phyloP scores from a whole-genome alignment of 2,329 filamentous ascomycete species.

The Aspergillus oerlinghausenensis region DNA sequence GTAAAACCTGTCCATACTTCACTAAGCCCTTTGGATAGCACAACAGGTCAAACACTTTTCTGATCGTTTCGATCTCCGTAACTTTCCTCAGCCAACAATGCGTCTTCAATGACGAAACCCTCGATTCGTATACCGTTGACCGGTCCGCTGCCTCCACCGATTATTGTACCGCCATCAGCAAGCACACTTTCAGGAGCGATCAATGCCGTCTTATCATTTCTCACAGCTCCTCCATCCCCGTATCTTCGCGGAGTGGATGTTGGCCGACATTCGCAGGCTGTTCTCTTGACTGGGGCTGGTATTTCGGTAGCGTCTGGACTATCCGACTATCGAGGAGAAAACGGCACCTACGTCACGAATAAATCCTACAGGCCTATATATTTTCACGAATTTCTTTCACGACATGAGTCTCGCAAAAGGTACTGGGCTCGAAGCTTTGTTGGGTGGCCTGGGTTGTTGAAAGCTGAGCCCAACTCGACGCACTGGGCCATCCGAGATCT shows the following conservation, averaged over 20 bases:
- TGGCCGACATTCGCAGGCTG: conserved; percentile 51
- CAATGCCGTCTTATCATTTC: conserved; percentile 70
- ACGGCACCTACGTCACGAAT: conserved; percentile 91
- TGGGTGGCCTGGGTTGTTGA: conserved; percentile 79
- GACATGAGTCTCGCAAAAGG: conserved; percentile 78
- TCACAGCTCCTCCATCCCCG: conserved; percentile 56
- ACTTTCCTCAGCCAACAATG: conserved; percentile 22
- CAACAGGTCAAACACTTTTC: not conserved
- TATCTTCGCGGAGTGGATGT: conserved; percentile 43
- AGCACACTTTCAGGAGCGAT: conserved; percentile 67
- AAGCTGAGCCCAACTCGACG: conserved; percentile 71
- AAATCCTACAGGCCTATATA: conserved; percentile 88
- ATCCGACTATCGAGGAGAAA: conserved; percentile 83
- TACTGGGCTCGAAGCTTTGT: conserved; percentile 97
- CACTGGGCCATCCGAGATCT: conserved; percentile 75
- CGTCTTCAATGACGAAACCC: conserved; percentile 58
- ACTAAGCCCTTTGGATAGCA: not conserved
- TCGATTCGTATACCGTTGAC: conserved; percentile 90
- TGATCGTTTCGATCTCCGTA: not conserved
- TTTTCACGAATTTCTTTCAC: conserved; percentile 78
- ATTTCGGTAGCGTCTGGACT: conserved; percentile 91
- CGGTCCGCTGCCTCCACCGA: conserved; percentile 69
- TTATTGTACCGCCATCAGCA: conserved; percentile 69
- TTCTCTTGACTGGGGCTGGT: conserved; percentile 75
- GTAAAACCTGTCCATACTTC: not conserved